Percentiles rank a stretch among this genome's conserved stretches.
These are phyloP conservation scores for Phoma herbarum DNA, from an alignment of 2,329 filamentous ascomycete genomes.

Conservation along the genomic window DNA sequence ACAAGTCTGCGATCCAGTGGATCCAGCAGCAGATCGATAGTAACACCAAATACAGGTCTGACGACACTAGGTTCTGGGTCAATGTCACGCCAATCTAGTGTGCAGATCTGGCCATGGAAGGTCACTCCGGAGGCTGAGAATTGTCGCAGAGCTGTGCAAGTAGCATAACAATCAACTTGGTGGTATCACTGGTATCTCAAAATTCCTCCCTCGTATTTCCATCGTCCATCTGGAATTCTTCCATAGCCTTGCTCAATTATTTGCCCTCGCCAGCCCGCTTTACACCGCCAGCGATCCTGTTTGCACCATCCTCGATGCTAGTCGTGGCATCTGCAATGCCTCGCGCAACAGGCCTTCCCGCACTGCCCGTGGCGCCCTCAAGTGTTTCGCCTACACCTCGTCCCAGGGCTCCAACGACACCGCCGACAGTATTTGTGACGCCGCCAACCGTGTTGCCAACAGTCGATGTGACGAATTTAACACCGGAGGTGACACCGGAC, in stretches of 20 bases:
- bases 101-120: neutral
- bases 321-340: slow-evolving; percentile 54
- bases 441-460: slow-evolving; percentile 65
- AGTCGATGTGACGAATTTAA: slow-evolving; percentile 65
- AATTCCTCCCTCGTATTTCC: neutral
- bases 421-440: slow-evolving; percentile 62
- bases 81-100: neutral
- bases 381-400: slow-evolving; percentile 57
- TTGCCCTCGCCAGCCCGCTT: slow-evolving; percentile 60
- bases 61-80: slow-evolving; percentile 5
- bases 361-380: slow-evolving; percentile 57
- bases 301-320: slow-evolving; percentile 56
- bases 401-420: slow-evolving; percentile 60
- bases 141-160: neutral
- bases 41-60: slow-evolving; percentile 5
- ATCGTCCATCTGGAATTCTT: neutral
- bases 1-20: slow-evolving; percentile 3
- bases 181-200: slow-evolving; percentile 9
- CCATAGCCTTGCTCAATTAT: slow-evolving; percentile 29
- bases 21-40: slow-evolving; percentile 6
- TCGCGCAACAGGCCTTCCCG: slow-evolving; percentile 54
- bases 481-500: slow-evolving; percentile 60
- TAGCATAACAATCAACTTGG: slow-evolving; percentile 1
- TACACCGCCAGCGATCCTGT: slow-evolving; percentile 55
- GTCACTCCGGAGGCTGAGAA: neutral